Evolutionary conservation across 1,284 basidiomycete genomes (phyloP), one percentile per base, ranked within the genome.

Genomic region (Rhodotorula sp.): DNA sequence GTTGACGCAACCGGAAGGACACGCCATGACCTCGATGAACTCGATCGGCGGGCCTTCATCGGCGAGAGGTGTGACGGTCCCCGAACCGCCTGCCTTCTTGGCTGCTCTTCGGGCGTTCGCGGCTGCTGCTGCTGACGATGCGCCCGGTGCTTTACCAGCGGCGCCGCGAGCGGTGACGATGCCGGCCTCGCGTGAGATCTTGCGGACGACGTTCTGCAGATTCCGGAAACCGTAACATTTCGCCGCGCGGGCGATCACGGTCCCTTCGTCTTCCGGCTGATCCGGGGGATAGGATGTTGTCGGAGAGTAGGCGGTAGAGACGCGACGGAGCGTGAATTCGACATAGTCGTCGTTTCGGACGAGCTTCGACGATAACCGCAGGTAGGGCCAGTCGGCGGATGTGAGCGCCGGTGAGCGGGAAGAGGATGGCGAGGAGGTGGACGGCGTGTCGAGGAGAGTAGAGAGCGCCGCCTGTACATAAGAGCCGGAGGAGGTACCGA

Each of bases 1-100:
- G 79, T 98, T 98, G 62, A 97, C 92, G 80, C 97, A 99, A 10
- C 97, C 97, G 0, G 91, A 89, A 0, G 97, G 97, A 83, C 97
- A 99, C 31, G 97, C 97, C 97, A 99, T 99, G 72, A 99, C 94
- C 80, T 99, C 97, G 62, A 99, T 90, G 81, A 96, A 99, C 83
- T 99, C 96, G 81, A 96, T 91, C 48, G 87, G 85, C 78, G 84
- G 84, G 65, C 87, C 86, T 23, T 68, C 82, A 18, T 79, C 73
- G 77, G 80, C 39, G 71, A 81, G 67, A 15, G 47, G 54, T 18
- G 54, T 56, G 26, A 14, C 31, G 29, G 34, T 75, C 20, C 78
- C 77, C 14, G 67, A 71, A 0, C 78, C 77, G 34, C 66, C 71
- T 67, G 62, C 54, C 54, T 57, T 43, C 59, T 76, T 81, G 74